Evolutionary conservation across 139 green algal species (phyloP), one percentile per base, ranked within the genome.

Genomic region (Microglena sp.): DNA sequence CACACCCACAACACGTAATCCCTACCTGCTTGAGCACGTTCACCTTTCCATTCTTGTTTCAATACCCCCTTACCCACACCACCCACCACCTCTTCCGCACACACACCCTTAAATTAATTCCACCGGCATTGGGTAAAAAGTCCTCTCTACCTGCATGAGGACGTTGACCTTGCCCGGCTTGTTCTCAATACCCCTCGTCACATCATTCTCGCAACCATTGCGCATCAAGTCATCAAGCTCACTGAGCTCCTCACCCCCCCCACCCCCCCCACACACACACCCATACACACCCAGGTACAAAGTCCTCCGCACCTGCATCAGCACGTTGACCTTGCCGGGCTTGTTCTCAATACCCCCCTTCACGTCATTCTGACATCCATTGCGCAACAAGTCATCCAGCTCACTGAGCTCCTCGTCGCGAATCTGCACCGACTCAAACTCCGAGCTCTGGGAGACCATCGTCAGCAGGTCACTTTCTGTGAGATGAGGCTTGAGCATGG

Each of bases 341-440:
- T 88, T 86, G 75, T 88, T 95, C 59, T 95, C 90, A 0, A 83
- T 33, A 27, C 89, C 89, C 21, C 82, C 86, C 62, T 87, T 86
- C 28, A 93, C 66, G 3, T 87, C 74, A 45, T 89, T 82, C 31
- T 78, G 82, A 76, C 83, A 87, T 7, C 57, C 78, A 29, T 73
- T 35, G 1, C 75, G 70, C 22, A 53, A 30, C 30, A 98, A 69
- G 6, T 66, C 61, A 66, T 96, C 86, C 67, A 99, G 78, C 79
- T 99, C 94, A 5, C 71, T 69, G 67, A 95, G 64, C 82, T 99
- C 94, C 58, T 99, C 94, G 74, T 98, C 55, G n/a, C 92, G 64
- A 40, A 98, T 82, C 54, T 78, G 81, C 59, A 99, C 87, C 69
- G 91, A 90, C 66, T 95, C 89, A 82, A 99, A 99, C 83, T 99